Percentiles rank a stretch among this genome's conserved stretches.
These are phyloP conservation scores for Mollisiaceae sp. DNA, from an alignment of 2,329 filamentous ascomycete species.

Conservation along the genomic window DNA sequence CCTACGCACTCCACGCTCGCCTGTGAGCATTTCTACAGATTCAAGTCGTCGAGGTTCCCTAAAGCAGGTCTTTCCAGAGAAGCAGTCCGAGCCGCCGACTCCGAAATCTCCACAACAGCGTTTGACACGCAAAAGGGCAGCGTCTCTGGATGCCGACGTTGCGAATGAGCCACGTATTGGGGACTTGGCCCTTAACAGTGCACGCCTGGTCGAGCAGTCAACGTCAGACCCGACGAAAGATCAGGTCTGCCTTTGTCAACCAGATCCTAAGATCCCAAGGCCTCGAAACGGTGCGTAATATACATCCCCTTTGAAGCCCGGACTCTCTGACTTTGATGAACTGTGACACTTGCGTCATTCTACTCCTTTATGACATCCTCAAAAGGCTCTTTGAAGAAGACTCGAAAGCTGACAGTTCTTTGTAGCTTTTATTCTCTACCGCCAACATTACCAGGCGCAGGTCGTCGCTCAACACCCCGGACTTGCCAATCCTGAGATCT, in stretches of 20 bases:
- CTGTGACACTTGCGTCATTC: conserved; percentile 20
- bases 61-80: conserved; percentile 34
- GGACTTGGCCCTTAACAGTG: conserved; percentile 39
- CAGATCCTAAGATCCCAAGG: conserved; percentile 72
- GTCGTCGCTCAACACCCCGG: conserved; percentile 86
- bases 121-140: conserved; percentile 42
- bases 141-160: conserved; percentile 39
- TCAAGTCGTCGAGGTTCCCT: conserved; percentile 37
- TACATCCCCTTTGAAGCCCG: conserved; percentile 30
- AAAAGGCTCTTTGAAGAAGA: conserved; percentile 34
- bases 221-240: conserved; percentile 36
- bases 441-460: conserved; percentile 85
- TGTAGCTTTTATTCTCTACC: conserved; percentile 95
- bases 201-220: conserved; percentile 32
- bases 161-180: conserved; percentile 39
- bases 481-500: conserved; percentile 53
- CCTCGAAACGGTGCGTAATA: conserved; percentile 69
- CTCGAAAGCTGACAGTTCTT: conserved; percentile 42
- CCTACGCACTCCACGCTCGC: conserved; percentile 35
- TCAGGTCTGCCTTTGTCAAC: conserved; percentile 71
- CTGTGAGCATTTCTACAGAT: conserved; percentile 39
- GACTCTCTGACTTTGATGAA: conserved; percentile 29
- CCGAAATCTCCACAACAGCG: conserved; percentile 37
- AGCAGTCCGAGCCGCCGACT: conserved; percentile 33
- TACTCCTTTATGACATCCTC: conserved; percentile 32